These are phyloP conservation scores for Basipetospora chlamydospora DNA, from an alignment of 2,329 filamentous ascomycete genomes.

Conservation along the genomic window DNA sequence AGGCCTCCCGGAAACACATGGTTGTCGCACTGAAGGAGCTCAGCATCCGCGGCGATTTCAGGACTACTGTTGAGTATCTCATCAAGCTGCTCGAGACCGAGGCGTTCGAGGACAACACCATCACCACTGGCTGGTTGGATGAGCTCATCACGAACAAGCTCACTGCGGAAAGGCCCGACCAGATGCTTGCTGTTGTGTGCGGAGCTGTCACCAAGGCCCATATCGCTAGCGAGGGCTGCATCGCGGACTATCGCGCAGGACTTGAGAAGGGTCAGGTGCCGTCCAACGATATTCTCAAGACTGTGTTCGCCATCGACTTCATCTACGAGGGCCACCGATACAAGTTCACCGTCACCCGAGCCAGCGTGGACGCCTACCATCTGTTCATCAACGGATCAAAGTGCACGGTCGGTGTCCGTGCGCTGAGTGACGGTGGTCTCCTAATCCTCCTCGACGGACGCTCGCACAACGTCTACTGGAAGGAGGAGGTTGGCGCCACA, in stretches of 20 bases:
- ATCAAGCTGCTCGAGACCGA: conserved; percentile 98
- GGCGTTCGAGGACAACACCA: conserved; percentile 97
- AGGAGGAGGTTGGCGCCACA: conserved; percentile 92
- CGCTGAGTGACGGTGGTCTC: conserved; percentile 85
- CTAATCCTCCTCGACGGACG: conserved; percentile 80
- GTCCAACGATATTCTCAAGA: conserved; percentile 92
- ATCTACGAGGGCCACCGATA: conserved; percentile 95
- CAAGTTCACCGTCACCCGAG: conserved; percentile 94
- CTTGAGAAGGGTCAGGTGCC: conserved; percentile 96
- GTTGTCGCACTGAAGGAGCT: conserved; percentile 95
- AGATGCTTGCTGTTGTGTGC: conserved; percentile 85
- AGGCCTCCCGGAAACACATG: conserved; percentile 97
- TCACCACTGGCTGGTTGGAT: conserved; percentile 96
- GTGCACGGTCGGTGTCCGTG: conserved; percentile 82
- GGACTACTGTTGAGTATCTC: conserved; percentile 95
- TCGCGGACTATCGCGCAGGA: conserved; percentile 73
- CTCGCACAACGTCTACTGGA: conserved; percentile 99
- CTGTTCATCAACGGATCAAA: conserved; percentile 98
- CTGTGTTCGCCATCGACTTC: conserved; percentile 93
- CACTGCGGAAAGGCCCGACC: conserved; percentile 88
- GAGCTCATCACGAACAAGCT: conserved; percentile 97
- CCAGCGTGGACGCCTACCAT: conserved; percentile 86
- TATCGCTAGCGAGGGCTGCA: conserved; percentile 79
- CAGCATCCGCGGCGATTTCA: conserved; percentile 98
- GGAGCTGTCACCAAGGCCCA: conserved; percentile 93